Evolutionary conservation across 495 filamentous ascomycete species (phyloP), one percentile per base, ranked within the genome.

Genomic region (Hypoxylon lenormandii): DNA sequence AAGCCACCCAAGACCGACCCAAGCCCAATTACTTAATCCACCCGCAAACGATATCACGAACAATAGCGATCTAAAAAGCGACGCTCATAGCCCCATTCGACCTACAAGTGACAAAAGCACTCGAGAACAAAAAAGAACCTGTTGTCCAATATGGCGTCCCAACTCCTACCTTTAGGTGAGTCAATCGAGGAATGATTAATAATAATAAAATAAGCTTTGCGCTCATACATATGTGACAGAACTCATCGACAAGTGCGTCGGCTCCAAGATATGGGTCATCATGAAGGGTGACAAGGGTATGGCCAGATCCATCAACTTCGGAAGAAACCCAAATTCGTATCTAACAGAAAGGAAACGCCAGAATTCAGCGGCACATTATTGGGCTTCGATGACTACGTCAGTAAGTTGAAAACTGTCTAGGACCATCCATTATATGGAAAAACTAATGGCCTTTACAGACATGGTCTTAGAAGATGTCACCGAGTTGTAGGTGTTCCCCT

Each of bases 371-470:
- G 95, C 40, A 97, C 92, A 5, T 82, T 98, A 19, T 85, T 97
- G 33, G 95, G 95, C 2, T 98, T 97, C 72, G 95, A 98, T 78
- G 95, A 98, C 85, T 98, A 97, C 82, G 95, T 98, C 84, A 98
- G 93, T 97, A 88, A 80, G 94, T 96, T 73, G 21, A 53, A 40
- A 63, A 26, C 7, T 28, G 26, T 49, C 5, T 5, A 3, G 30
- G 45, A 19, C 19, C 15, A 40, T 23, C 28, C n/a, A 22, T 53
- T 19, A 42, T 4, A 40, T 60, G 23, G n/a, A n/a, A 37, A 21
- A 33, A 53, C 57, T 71, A 58, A 72, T 21, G 40, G 28, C 46
- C 45, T 48, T 15, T 10, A 28, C 68, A 98, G 94, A 98, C 77
- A 98, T 98, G 94, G 95, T 98, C 16, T 79, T 98, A 19, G 94